Percentiles rank a stretch among this genome's conserved stretches.
These are phyloP conservation scores for Tothia fuscella DNA, from an alignment of 2,329 filamentous ascomycete species.

Conservation along the genomic window DNA sequence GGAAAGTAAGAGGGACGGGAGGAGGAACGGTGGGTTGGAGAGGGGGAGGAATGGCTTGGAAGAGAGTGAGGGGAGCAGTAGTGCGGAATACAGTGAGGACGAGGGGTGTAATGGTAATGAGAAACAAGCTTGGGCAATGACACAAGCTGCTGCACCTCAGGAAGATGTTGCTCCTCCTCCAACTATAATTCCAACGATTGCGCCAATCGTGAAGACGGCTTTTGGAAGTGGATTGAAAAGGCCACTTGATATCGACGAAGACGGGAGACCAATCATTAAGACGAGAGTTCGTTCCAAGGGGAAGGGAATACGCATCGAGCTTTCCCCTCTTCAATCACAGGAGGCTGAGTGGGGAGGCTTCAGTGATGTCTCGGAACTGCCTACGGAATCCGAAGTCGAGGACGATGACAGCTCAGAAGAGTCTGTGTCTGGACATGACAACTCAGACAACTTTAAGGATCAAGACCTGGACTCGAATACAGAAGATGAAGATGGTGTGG, in stretches of 20 bases:
- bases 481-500: conserved; percentile 18
- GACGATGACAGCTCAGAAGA: conserved; percentile 1
- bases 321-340: conserved; percentile 22
- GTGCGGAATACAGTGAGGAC: conserved; percentile 1
- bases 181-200: conserved; percentile 12
- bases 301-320: conserved; percentile 31
- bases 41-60: conserved; percentile 12
- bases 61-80: not conserved
- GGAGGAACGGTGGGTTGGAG: not conserved
- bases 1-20: conserved; percentile 1
- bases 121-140: not conserved
- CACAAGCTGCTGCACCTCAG: conserved; percentile 11
- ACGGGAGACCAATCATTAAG: conserved; percentile 69
- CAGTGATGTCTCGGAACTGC: conserved; percentile 35
- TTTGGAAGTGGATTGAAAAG: conserved; percentile 76
- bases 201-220: too few relatives aligned
- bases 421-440: not conserved
- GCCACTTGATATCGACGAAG: conserved; percentile 67
- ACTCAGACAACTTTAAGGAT: conserved; percentile 13
- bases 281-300: conserved; percentile 60
- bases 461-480: conserved; percentile 25
- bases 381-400: conserved; percentile 8
- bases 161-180: too few relatives aligned
- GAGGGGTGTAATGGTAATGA: conserved; percentile 2
- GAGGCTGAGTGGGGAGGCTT: conserved; percentile 51